A percentile compares a stretch with the other conserved stretches of the same genome.
phyloP scores from a whole-genome alignment of 768 basidiomycete species.

The Lentinula sp. region DNA sequence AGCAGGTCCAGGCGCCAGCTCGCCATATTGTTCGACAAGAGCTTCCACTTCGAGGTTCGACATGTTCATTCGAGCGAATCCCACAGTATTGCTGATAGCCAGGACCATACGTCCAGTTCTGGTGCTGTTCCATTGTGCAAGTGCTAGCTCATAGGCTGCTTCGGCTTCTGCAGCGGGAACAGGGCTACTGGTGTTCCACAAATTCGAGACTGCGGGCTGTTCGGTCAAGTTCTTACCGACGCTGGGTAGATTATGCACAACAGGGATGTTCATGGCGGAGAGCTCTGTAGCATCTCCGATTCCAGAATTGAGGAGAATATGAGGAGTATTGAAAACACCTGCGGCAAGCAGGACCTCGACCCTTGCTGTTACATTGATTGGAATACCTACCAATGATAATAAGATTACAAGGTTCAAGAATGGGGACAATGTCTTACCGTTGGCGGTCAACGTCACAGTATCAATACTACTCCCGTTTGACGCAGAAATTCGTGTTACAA shows the following conservation, averaged over 20 bases:
- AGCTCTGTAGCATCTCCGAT: constrained; percentile 28
- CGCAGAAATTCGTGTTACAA: constrained; percentile 8
- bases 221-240: constrained; percentile 29
- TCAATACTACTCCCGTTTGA: neutral
- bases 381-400: neutral
- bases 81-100: constrained; percentile 16
- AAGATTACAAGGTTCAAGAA: too few relatives aligned
- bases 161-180: neutral
- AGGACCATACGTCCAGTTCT: neutral
- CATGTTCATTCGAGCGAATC: constrained; percentile 21
- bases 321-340: constrained; percentile 27
- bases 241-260: constrained; percentile 29
- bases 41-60: constrained; percentile 7
- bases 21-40: constrained; percentile 12
- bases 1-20: constrained; percentile 23
- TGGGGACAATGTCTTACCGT: neutral
- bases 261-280: constrained; percentile 14
- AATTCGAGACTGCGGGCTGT: neutral
- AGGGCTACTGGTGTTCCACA: neutral
- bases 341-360: neutral
- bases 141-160: neutral
- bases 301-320: constrained; percentile 48
- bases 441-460: neutral
- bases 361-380: neutral
- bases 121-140: neutral